Conservation (phyloP, 352 stramenopile genomes). For the Phytophthora melonis region DNA sequence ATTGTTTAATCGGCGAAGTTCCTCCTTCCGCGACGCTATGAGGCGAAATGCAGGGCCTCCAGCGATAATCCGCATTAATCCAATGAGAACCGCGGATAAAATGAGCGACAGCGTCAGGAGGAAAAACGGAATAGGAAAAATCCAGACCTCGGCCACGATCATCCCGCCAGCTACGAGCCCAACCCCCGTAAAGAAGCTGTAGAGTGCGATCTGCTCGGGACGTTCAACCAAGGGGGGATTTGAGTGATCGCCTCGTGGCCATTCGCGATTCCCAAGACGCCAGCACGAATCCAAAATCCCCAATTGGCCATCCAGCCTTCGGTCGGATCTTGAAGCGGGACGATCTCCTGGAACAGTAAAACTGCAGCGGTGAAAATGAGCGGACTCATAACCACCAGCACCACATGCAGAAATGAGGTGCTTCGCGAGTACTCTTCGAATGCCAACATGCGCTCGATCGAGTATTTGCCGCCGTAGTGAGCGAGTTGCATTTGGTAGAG, state of each 20-base stretch:
- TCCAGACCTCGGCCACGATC: not conserved
- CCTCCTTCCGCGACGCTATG: conserved; percentile 5
- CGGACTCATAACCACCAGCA: conserved; percentile 5
- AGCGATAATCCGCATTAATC: not conserved
- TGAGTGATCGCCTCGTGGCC: conserved; percentile 4
- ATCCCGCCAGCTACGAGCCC: conserved; percentile 11
- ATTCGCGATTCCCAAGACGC: not conserved
- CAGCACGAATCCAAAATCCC: conserved; percentile 14
- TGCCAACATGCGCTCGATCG: conserved; percentile 15
- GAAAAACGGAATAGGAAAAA: conserved; percentile 17
- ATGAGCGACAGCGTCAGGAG: not conserved
- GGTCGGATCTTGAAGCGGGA: conserved; percentile 16
- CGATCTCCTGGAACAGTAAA: conserved; percentile 7
- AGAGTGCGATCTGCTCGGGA: not conserved
- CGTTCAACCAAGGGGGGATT: conserved; percentile 1
- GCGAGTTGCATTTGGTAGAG: conserved; percentile 5
- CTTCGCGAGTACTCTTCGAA: conserved; percentile 13
- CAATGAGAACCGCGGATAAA: not conserved
- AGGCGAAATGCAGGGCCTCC: not conserved
- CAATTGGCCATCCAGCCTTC: conserved; percentile 6
- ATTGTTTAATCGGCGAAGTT: not conserved
- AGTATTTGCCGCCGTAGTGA: conserved; percentile 23
- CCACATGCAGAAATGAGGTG: not conserved
- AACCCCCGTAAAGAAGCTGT: conserved; percentile 6
- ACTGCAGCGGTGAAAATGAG: not conserved